phyloP scores from a whole-genome alignment of 805 yeast species.

The Candida sithepensis region DNA sequence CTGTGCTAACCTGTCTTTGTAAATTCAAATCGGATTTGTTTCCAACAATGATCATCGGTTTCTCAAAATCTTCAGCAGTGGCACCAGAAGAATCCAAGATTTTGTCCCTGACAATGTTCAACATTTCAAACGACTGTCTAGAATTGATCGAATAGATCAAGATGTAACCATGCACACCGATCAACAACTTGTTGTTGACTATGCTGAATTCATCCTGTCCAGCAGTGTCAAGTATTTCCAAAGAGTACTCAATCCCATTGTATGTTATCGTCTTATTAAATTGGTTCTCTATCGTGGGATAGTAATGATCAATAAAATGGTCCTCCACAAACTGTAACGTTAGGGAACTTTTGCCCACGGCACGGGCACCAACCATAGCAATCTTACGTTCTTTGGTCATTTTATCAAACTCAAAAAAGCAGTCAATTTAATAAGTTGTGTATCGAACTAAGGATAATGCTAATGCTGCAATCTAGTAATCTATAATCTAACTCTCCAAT shows the following conservation, averaged over 20 bases:
- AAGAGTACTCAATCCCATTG: slow-evolving; percentile 70
- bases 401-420: not conserved
- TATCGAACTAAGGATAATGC: too few species aligned
- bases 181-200: slow-evolving; percentile 71
- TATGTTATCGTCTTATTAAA: slow-evolving; percentile 66
- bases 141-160: slow-evolving; percentile 81
- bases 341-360: slow-evolving; percentile 85
- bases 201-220: slow-evolving; percentile 89
- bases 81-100: slow-evolving; percentile 63
- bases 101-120: slow-evolving; percentile 77
- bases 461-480: not conserved
- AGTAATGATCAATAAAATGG: slow-evolving; percentile 83
- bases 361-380: slow-evolving; percentile 83
- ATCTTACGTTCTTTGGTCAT: slow-evolving; percentile 59
- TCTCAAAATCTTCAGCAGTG: slow-evolving; percentile 38
- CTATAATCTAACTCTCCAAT: too few species aligned
- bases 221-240: slow-evolving; percentile 88
- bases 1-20: slow-evolving; percentile 52
- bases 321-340: slow-evolving; percentile 83
- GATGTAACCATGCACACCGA: slow-evolving; percentile 81
- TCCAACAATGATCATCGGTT: slow-evolving; percentile 47
- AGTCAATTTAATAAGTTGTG: not conserved
- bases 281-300: slow-evolving; percentile 88
- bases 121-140: slow-evolving; percentile 70
- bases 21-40: slow-evolving; percentile 53